Conservation (phyloP, 352 stramenopile genomes). For the Phytophthora gonapodyides region DNA sequence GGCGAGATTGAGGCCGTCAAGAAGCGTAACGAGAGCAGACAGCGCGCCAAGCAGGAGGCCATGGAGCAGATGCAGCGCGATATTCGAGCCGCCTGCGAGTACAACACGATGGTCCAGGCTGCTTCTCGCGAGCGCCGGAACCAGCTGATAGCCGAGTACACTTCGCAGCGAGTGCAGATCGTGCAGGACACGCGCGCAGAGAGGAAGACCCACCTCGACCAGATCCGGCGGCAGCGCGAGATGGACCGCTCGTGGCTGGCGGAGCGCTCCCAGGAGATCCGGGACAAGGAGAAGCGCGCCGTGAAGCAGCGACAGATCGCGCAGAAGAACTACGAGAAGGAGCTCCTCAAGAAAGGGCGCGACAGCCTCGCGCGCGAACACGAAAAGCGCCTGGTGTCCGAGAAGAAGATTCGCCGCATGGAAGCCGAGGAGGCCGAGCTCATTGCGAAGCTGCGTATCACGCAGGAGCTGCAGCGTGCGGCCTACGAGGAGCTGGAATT, state of each 20-base stretch:
- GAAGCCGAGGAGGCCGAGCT: conserved; percentile 61
- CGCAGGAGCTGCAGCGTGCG: conserved; percentile 65
- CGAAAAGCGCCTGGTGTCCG: conserved; percentile 56
- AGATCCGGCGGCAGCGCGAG: conserved; percentile 52
- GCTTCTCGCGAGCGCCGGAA: conserved; percentile 48
- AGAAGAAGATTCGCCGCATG: conserved; percentile 71
- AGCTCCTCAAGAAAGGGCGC: conserved; percentile 48
- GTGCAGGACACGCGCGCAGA: conserved; percentile 59
- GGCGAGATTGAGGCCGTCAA: conserved; percentile 66
- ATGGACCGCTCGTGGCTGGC: conserved; percentile 42
- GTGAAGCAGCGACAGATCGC: conserved; percentile 45
- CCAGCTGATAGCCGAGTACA: conserved; percentile 47
- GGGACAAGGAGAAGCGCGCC: conserved; percentile 48
- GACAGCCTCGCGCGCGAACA: conserved; percentile 58
- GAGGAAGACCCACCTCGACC: conserved; percentile 43
- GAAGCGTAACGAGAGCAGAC: conserved; percentile 58
- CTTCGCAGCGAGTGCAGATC: conserved; percentile 48
- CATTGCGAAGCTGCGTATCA: conserved; percentile 64
- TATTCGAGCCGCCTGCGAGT: conserved; percentile 53
- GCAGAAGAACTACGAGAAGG: conserved; percentile 59
- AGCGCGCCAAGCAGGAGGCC: conserved; percentile 53
- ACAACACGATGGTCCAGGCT: conserved; percentile 53
- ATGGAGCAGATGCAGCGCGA: conserved; percentile 60
- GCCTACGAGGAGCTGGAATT: conserved; percentile 74
- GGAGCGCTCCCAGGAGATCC: conserved; percentile 60